phyloP scores from a whole-genome alignment of 2,329 filamentous ascomycete species.

The Aspergillus felis region DNA sequence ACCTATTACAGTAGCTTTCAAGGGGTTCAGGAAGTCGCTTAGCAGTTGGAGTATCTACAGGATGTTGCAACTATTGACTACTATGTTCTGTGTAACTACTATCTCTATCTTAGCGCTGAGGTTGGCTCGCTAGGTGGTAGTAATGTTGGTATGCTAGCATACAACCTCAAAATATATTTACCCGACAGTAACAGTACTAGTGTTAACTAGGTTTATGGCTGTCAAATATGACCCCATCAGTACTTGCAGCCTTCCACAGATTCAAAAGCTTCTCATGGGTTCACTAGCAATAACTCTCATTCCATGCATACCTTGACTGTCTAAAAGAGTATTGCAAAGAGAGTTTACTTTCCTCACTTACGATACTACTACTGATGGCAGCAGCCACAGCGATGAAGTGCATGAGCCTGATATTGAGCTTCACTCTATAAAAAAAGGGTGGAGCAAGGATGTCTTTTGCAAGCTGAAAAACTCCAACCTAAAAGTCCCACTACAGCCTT shows the following conservation, averaged over 20 bases:
- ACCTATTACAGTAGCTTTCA: background rate
- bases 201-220: background rate
- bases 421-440: background rate
- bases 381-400: background rate
- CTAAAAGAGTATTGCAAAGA: background rate
- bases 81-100: background rate
- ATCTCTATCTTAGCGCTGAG: background rate
- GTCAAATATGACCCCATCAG: background rate
- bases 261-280: background rate
- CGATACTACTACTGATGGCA: background rate
- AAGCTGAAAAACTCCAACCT: background rate
- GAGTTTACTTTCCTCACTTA: no score
- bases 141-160: background rate
- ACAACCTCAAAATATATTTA: background rate
- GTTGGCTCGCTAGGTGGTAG: background rate
- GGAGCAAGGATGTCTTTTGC: background rate
- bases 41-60: background rate
- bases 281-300: background rate
- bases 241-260: background rate
- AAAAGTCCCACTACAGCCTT: background rate
- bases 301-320: no score
- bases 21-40: background rate
- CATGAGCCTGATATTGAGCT: background rate
- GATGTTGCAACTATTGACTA: background rate
- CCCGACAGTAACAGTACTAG: background rate